Conservation (phyloP, 2,329 filamentous ascomycete genomes). For the Lecanicillium sp. region DNA sequence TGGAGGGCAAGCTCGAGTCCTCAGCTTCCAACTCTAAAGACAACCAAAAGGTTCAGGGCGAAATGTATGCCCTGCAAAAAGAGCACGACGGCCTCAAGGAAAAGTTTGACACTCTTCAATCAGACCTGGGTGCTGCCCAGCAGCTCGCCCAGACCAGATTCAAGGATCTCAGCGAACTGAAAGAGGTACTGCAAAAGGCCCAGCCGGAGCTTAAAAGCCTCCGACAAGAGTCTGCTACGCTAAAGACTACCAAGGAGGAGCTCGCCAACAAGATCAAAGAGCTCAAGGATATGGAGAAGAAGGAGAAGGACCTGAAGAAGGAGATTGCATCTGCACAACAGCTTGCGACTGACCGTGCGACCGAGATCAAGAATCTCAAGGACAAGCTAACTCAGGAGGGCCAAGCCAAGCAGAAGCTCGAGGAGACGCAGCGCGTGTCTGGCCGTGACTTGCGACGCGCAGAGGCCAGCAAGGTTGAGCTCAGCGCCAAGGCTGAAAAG, state of each 20-base stretch:
- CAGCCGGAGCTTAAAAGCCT: slow-evolving; percentile 80
- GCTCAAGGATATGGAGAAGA: slow-evolving; percentile 69
- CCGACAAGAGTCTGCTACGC: slow-evolving; percentile 66
- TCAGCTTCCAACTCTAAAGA: slow-evolving; percentile 32
- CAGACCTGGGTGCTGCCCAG: slow-evolving; percentile 78
- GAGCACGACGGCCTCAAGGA: slow-evolving; percentile 64
- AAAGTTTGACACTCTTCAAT: slow-evolving; percentile 65
- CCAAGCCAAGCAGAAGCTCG: slow-evolving; percentile 62
- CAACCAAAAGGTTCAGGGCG: slow-evolving; percentile 50
- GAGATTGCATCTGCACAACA: slow-evolving; percentile 68
- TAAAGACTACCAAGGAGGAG: slow-evolving; percentile 72
- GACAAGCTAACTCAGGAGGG: slow-evolving; percentile 74
- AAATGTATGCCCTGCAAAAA: slow-evolving; percentile 49
- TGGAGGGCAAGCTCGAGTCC: slow-evolving; percentile 63
- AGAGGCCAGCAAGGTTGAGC: slow-evolving; percentile 74
- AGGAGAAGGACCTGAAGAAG: slow-evolving; percentile 72
- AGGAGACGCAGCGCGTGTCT: slow-evolving; percentile 69
- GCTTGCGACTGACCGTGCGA: slow-evolving; percentile 65
- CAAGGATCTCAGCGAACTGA: slow-evolving; percentile 77
- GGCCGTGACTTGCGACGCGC: slow-evolving; percentile 72
- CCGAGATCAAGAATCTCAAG: slow-evolving; percentile 69
- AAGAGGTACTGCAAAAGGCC: slow-evolving; percentile 73
- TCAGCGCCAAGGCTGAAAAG: slow-evolving; percentile 67
- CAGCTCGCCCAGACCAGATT: slow-evolving; percentile 81
- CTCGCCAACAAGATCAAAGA: slow-evolving; percentile 54